phyloP scores from a whole-genome alignment of 106 monocot species.

The Dendrobium chrysotoxum region DNA sequence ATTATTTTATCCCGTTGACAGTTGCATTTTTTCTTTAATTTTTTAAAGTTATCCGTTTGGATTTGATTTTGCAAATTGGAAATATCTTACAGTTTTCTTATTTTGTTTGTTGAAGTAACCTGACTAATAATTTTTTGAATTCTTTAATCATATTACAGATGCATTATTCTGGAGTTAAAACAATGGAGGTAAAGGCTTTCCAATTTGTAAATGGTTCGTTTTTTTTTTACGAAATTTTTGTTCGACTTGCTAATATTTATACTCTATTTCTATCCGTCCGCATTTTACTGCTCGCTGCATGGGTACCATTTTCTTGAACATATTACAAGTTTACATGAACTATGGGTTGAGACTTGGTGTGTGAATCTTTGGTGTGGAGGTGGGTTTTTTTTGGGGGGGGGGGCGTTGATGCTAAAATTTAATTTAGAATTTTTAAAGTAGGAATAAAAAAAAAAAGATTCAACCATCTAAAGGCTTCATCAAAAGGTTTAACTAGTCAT shows the following conservation, averaged over 20 bases:
- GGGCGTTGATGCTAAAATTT: background rate
- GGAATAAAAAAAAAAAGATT: background rate
- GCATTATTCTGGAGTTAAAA: conserved; percentile 42
- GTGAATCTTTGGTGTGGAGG: too few relatives aligned
- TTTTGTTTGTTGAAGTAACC: conserved; percentile 9
- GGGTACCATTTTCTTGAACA: background rate
- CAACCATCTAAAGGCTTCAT: background rate
- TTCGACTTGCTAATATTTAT: background rate
- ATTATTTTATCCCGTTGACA: background rate
- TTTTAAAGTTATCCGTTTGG: background rate
- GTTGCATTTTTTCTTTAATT: background rate
- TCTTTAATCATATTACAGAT: conserved; percentile 29
- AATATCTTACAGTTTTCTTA: background rate
- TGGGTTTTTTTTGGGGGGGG: too few relatives aligned
- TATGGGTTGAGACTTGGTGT: too few relatives aligned
- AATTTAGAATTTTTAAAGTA: background rate
- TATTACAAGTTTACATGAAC: background rate
- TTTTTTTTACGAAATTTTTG: background rate
- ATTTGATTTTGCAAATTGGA: background rate
- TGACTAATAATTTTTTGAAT: background rate
- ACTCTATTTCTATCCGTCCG: background rate
- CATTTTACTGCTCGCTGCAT: background rate
- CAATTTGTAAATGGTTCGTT: background rate
- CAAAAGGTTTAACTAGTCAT: background rate
- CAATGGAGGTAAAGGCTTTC: conserved; percentile 39